Evolutionary conservation across 768 basidiomycete species (phyloP), one percentile per base, ranked within the genome.

Genomic region (Suillus fuscotomentosus): DNA sequence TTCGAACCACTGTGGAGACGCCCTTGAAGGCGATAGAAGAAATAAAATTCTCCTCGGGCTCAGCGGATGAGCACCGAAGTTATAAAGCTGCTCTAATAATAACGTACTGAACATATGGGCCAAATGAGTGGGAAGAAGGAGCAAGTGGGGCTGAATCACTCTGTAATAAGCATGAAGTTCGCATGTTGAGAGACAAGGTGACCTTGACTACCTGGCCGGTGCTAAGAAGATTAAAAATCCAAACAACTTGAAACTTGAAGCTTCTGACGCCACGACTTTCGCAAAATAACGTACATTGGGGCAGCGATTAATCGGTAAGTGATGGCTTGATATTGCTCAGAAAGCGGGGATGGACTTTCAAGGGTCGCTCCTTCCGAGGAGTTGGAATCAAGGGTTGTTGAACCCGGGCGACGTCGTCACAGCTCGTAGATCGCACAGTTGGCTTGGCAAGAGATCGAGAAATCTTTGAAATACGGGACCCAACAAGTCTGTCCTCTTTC

Each of bases 321-420:
- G 27, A 57, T 17, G 22, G 15, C 22, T 56, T 39, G 38, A 34
- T 54, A 24, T 59, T 57, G 17, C 27, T 27, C 17, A 27, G 31
- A 24, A 57, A 57, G 39, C 56, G 38, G 56, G 56, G 56, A 57
- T 41, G 56, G 39, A 15, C 24, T n/a, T 50, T 10, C 56, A 54
- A 54, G 53, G 53, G 53, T 54, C 53, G 53, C 5, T 54, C 53
- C 20, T 54, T 54, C 53, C 53, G 53, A 54, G 56, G 56, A 59
- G 15, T 42, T 42, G 39, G 27, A 42, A 54, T 34, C 31, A 27
- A 59, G 57, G 57, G 57, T 59, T 27, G 39, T 31, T 31, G 34
- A 41, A 24, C 27, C 56, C 17, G 39, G 20, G 15, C 10, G 24
- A 42, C 39, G 41, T 59, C 39, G 57, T 59, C 15, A 59, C 56